Percentiles rank a stretch among this genome's conserved stretches.
Evolutionary conservation across 148 eudicot genomes (phyloP).

Genomic region (Agrostemma githago): DNA sequence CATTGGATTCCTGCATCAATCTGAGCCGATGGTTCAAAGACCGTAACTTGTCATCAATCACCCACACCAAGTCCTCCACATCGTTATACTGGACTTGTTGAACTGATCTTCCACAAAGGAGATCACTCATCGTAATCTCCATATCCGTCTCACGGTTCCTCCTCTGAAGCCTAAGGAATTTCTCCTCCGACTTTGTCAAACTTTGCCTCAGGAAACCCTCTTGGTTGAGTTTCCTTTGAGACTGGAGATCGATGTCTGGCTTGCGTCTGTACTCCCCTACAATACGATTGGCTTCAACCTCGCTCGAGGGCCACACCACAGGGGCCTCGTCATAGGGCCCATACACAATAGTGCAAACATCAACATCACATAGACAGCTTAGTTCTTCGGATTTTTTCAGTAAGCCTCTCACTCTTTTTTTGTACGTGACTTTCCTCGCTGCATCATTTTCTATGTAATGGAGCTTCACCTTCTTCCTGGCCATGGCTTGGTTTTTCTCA

Average conservation of each 20-base stretch:
- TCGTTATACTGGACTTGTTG: not conserved
- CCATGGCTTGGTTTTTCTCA: not conserved
- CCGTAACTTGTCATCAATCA: slow-evolving; percentile 12
- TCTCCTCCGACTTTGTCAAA: slow-evolving; percentile 11
- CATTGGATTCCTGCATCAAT: not conserved
- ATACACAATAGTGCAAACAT: slow-evolving; percentile 15
- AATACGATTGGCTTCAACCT: slow-evolving; percentile 8
- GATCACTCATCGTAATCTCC: not conserved
- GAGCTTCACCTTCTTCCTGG: slow-evolving; percentile 20
- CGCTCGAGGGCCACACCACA: slow-evolving; percentile 12
- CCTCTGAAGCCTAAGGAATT: slow-evolving; percentile 11
- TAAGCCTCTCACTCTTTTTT: slow-evolving; percentile 15
- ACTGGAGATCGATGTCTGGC: slow-evolving; percentile 9
- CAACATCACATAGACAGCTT: slow-evolving; percentile 24
- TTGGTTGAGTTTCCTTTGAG: slow-evolving; percentile 17
- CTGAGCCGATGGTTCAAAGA: slow-evolving; percentile 4
- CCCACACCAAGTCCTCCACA: slow-evolving; percentile 14
- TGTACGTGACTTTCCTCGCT: slow-evolving; percentile 16
- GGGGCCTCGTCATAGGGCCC: slow-evolving; percentile 19
- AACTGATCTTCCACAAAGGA: not conserved
- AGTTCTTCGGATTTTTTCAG: slow-evolving; percentile 19
- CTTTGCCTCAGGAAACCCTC: slow-evolving; percentile 8
- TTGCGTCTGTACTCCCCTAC: not conserved
- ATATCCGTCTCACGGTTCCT: slow-evolving; percentile 19
- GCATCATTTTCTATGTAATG: slow-evolving; percentile 20